phyloP scores from a whole-genome alignment of 2,329 filamentous ascomycete genomes.

The Colletotrichum caudatum region DNA sequence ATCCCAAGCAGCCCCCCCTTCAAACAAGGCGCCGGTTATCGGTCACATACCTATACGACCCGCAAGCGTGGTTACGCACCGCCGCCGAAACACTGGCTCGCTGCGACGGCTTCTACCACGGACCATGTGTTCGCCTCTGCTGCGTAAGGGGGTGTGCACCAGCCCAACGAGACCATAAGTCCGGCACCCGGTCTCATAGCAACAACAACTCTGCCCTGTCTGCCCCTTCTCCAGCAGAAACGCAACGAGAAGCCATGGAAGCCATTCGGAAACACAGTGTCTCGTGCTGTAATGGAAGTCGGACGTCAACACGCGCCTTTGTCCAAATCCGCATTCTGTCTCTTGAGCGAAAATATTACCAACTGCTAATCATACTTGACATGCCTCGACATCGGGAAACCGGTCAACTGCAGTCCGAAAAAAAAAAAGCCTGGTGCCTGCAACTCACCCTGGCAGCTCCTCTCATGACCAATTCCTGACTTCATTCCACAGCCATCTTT shows the following conservation, averaged over 20 bases:
- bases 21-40: constrained; percentile 21
- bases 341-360: not conserved
- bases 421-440: not conserved
- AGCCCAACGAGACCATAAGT: constrained; percentile 14
- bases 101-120: constrained; percentile 24
- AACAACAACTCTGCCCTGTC: constrained; percentile 23
- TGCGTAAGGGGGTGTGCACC: constrained; percentile 20
- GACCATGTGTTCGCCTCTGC: constrained; percentile 39
- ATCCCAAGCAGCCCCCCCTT: constrained; percentile 14
- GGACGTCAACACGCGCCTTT: not conserved
- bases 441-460: constrained; percentile 12
- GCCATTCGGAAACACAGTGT: constrained; percentile 3
- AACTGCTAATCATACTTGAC: constrained; percentile 1
- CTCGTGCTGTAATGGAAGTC: not conserved
- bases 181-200: constrained; percentile 38
- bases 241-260: not conserved
- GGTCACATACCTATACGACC: constrained; percentile 9
- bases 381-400: not conserved
- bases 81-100: constrained; percentile 28
- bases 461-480: constrained; percentile 6
- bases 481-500: not conserved
- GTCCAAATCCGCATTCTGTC: not conserved
- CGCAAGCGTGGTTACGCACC: constrained; percentile 16
- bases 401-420: not conserved
- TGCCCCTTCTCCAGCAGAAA: constrained; percentile 6